Percentiles rank a stretch among this genome's conserved stretches.
phyloP scores from a whole-genome alignment of 768 basidiomycete species.

The Boletales sp. region DNA sequence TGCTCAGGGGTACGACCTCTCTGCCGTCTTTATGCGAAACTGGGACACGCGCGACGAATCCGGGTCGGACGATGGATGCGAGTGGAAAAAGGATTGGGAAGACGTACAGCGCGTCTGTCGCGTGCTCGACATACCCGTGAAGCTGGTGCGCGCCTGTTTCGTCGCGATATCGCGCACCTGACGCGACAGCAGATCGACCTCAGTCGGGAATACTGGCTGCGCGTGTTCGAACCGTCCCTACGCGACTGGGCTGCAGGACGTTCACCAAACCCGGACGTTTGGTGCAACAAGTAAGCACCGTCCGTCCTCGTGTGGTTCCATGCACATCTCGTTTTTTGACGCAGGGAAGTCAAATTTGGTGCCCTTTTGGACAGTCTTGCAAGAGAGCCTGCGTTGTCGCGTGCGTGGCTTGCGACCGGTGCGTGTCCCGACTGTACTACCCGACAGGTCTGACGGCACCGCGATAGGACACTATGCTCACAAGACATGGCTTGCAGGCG shows the following conservation, averaged over 20 bases:
- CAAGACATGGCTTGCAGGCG: conserved; percentile 46
- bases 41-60: conserved; percentile 89
- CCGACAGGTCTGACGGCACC: not conserved
- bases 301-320: too few species aligned
- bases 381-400: conserved; percentile 23
- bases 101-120: conserved; percentile 83
- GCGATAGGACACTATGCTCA: conserved; percentile 80
- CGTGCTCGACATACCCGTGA: conserved; percentile 67
- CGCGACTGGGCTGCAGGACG: conserved; percentile 70
- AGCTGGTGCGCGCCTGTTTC: conserved; percentile 46
- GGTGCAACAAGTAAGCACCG: conserved; percentile 71
- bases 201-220: conserved; percentile 86
- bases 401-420: conserved; percentile 83
- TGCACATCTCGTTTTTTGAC: not conserved
- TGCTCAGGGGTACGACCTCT: conserved; percentile 71
- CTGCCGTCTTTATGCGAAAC: conserved; percentile 93
- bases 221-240: conserved; percentile 87
- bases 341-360: conserved; percentile 89
- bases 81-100: conserved; percentile 95
- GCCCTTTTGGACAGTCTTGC: conserved; percentile 69
- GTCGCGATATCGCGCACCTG: conserved; percentile 1
- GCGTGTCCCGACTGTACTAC: not conserved
- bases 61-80: conserved; percentile 77
- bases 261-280: conserved; percentile 92
- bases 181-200: conserved; percentile 63